Evolutionary conservation across 2,329 filamentous ascomycete genomes (phyloP).

Genomic region (Huntiella moniliformis): DNA sequence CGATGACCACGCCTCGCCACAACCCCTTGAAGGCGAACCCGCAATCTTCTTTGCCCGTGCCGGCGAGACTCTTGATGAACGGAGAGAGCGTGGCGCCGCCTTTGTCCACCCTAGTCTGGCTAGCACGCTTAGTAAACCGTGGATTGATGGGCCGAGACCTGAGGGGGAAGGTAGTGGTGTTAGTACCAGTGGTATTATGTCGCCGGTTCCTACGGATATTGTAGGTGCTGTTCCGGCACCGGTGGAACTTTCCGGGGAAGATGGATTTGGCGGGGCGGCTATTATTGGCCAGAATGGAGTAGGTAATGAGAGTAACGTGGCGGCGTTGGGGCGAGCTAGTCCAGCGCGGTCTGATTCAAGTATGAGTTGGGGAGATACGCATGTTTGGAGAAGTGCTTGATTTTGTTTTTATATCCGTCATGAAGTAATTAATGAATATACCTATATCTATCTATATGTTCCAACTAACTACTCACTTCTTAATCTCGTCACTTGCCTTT

Average conservation of each 20-base stretch:
- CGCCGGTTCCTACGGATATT: not conserved
- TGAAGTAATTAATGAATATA: too few relatives aligned
- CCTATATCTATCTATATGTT: too few relatives aligned
- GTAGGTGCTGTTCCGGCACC: too few relatives aligned
- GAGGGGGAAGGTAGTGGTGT: not conserved
- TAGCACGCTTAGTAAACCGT: conserved; percentile 48
- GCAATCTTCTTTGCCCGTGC: conserved; percentile 26
- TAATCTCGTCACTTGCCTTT: conserved; percentile 17
- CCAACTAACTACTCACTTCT: not conserved
- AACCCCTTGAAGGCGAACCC: conserved; percentile 16
- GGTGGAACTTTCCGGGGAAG: too few relatives aligned
- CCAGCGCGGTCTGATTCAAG: conserved; percentile 24
- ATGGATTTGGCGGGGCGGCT: too few relatives aligned
- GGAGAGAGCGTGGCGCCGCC: conserved; percentile 45
- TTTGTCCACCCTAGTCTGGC: conserved; percentile 65
- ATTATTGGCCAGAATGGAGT: too few relatives aligned
- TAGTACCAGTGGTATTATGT: not conserved
- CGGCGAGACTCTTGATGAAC: conserved; percentile 52
- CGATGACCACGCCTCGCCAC: conserved; percentile 17
- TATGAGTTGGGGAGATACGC: conserved; percentile 30
- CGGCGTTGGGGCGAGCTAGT: conserved; percentile 1
- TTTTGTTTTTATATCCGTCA: not conserved
- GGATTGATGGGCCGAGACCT: conserved; percentile 41
- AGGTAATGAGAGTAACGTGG: too few relatives aligned
- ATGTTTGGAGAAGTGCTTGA: conserved; percentile 26